Base-by-base conservation (phyloP, 768 basidiomycete genomes). In the Kwoniella bestiolae region DNA sequence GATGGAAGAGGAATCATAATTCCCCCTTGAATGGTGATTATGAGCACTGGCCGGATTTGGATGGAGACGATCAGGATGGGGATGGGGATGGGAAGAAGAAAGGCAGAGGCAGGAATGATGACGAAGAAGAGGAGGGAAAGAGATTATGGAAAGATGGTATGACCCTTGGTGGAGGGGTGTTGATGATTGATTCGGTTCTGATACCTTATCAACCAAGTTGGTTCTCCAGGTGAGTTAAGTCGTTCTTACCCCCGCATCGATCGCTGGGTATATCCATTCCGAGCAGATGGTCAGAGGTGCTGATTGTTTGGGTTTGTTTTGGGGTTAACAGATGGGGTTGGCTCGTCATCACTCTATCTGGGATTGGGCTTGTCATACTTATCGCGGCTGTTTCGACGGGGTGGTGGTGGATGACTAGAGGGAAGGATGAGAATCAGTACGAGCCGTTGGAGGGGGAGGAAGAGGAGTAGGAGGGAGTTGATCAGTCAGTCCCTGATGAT, bases 201-300 rank as follows among this genome's bases (percentile, higher is more conserved):
- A 75, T 88, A 25, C 96, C 96, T 34, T 98, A 93, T 79, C 83
- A 88, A 63, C 92, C 95, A 3, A 85, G 88, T 3, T 92, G 91
- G 91, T 93, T 89, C 87, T 83, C 86, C 38, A 83, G 87, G 73
- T 93, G 88, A 73, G 90, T 72, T 3, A 21, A 64, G 25, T 46
- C 21, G 21, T n/a, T 45, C n/a, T n/a, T n/a, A n/a, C n/a, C n/a
- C n/a, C n/a, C n/a, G n/a, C n/a, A n/a, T n/a, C n/a, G n/a, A n/a
- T n/a, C n/a, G n/a, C n/a, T n/a, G n/a, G n/a, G n/a, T n/a, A n/a
- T n/a, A n/a, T n/a, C n/a, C n/a, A n/a, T n/a, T n/a, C n/a, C n/a
- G n/a, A n/a, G n/a, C n/a, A n/a, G n/a, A n/a, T n/a, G n/a, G n/a
- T n/a, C 49, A 31, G 21, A 14, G 4, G 23, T 8, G 14, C 23